Percentiles rank a stretch among this genome's conserved stretches.
phyloP scores from a whole-genome alignment of 2,329 filamentous ascomycete genomes.

The Colletotrichum brevisporum region DNA sequence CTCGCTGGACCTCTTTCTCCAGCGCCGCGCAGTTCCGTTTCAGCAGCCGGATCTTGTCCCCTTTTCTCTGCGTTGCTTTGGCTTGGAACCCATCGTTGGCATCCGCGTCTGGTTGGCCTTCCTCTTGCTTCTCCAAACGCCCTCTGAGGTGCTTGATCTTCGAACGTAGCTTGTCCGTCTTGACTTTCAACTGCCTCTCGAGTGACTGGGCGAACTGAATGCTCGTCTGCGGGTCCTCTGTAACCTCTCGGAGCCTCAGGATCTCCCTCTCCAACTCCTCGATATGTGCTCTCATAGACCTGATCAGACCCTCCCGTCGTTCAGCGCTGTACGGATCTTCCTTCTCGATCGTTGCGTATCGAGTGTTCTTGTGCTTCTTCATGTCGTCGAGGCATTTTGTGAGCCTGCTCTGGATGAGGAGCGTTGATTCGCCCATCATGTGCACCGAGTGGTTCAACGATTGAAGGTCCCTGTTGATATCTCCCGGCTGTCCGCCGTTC shows the following conservation, averaged over 20 bases:
- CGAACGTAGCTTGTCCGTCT: conserved; percentile 7
- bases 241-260: neutral
- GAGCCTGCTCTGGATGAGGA: neutral
- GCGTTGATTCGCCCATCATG: neutral
- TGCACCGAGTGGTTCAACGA: neutral
- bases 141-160: conserved; percentile 1
- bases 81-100: neutral
- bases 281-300: neutral
- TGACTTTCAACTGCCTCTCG: neutral
- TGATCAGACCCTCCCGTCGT: neutral
- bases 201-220: neutral
- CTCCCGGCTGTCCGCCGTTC: neutral
- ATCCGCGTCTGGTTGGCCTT: neutral
- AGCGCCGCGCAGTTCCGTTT: conserved; percentile 7
- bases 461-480: conserved; percentile 6
- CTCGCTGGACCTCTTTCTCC: neutral
- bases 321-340: neutral
- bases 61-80: neutral
- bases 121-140: neutral
- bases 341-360: neutral
- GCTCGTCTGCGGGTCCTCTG: neutral
- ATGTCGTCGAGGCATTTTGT: neutral
- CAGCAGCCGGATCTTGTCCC: conserved; percentile 13
- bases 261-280: neutral
- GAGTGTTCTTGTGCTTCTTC: neutral